Base-by-base conservation (phyloP, 768 basidiomycete species). In the Serendipita sp. region DNA sequence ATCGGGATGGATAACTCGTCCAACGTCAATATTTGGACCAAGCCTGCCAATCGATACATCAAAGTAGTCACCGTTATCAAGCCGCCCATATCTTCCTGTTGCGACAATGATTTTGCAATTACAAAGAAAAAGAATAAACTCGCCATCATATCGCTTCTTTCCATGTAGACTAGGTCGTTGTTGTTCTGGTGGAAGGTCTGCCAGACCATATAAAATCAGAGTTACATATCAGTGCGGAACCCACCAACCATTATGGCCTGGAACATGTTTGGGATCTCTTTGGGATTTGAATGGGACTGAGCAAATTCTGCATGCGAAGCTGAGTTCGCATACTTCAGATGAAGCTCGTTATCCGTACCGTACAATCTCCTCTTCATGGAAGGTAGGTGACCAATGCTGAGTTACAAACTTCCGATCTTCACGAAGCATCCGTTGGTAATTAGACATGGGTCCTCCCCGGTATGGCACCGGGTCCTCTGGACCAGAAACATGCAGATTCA, bases 1-100 rank as follows among this genome's bases (percentile, higher is more conserved):
- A 64, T 77, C 78, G 5, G 88, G 86, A 69, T 88, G 79, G 8
- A 91, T 74, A 13, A 90, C 84, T 45, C 77, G 78, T 66, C 80
- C 79, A 68, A 90, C 70, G 89, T 91, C 3, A 87, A 35, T 60
- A 37, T 58, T 60, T 16, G 54, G 60, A 30, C 41, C 56, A 3
- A 54, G 30, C 8, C 41, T 37, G 10, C 34, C n/a, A 11, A 65
- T 44, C 3, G 65, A 44, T 3, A 56, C 60, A 30, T 44, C 53
- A 34, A 65, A 54, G n/a, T 38, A 44, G n/a, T 60, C 41, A 3
- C 37, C 65, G 15, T 53, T 41, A n/a, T 53, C 16, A 13, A 44
- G 44, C 3, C 54, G n/a, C 24, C 45, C 18, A 30, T 65, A 65
- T 3, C 32, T 10, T 11, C 37, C 56, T 24, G 54, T 8, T 16